A percentile compares a stretch with the other conserved stretches of the same genome.
Evolutionary conservation across 1,284 basidiomycete species (phyloP).

Genomic region (Cutaneotrichosporon mucoides): DNA sequence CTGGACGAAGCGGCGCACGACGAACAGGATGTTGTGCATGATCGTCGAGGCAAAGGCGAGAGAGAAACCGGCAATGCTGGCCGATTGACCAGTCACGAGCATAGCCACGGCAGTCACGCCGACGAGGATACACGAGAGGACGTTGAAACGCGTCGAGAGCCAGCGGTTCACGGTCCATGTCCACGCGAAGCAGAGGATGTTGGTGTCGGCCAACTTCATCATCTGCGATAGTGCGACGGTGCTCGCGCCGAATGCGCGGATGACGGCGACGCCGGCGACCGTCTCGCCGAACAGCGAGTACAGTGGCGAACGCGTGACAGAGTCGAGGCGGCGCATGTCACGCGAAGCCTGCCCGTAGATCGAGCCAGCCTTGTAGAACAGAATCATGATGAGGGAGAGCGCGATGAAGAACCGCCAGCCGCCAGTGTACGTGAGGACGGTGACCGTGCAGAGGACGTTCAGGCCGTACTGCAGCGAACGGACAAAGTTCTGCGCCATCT

Average conservation of each 20-base stretch:
- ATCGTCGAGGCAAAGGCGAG: slow-evolving; percentile 75
- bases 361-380: slow-evolving; percentile 56
- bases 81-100: slow-evolving; percentile 66
- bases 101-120: slow-evolving; percentile 67
- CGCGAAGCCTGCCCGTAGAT: slow-evolving; percentile 82
- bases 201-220: slow-evolving; percentile 78
- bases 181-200: slow-evolving; percentile 74
- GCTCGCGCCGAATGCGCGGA: slow-evolving; percentile 72
- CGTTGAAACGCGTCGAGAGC: slow-evolving; percentile 64
- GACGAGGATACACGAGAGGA: slow-evolving; percentile 68
- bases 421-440: slow-evolving; percentile 73
- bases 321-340: slow-evolving; percentile 83
- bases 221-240: slow-evolving; percentile 82
- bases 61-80: slow-evolving; percentile 74
- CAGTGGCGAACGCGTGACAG: slow-evolving; percentile 81
- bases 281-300: slow-evolving; percentile 91
- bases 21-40: slow-evolving; percentile 62
- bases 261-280: slow-evolving; percentile 72
- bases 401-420: slow-evolving; percentile 68
- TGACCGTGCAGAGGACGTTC: slow-evolving; percentile 43
- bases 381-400: slow-evolving; percentile 56
- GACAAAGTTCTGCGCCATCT: slow-evolving; percentile 74
- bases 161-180: slow-evolving; percentile 60
- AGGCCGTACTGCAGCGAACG: slow-evolving; percentile 59
- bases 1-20: slow-evolving; percentile 66